Evolutionary conservation across 768 basidiomycete species (phyloP).

Genomic region (Termitomyces sp.): DNA sequence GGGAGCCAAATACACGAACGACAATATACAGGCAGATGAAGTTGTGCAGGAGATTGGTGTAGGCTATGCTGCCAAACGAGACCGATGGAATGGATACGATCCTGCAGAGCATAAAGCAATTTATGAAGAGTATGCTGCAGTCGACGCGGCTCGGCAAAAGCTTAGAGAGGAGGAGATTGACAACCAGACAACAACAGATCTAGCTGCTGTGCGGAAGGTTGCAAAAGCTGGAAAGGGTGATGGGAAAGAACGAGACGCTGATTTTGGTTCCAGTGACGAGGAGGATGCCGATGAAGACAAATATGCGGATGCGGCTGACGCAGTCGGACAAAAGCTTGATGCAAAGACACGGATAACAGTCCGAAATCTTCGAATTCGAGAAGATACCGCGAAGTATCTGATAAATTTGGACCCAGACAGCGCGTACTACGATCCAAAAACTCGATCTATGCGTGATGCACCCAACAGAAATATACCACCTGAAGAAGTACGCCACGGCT

Average conservation of each 20-base stretch:
- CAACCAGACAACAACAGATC: slow-evolving; percentile 89
- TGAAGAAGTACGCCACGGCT: slow-evolving; percentile 69
- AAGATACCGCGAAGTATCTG: slow-evolving; percentile 98
- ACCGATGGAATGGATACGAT: slow-evolving; percentile 99
- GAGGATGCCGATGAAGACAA: slow-evolving; percentile 97
- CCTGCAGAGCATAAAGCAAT: slow-evolving; percentile 79
- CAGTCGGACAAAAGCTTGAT: slow-evolving; percentile 96
- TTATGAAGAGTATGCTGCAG: slow-evolving; percentile 90
- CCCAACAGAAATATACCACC: slow-evolving; percentile 69
- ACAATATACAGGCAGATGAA: slow-evolving; percentile 89
- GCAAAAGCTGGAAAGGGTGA: slow-evolving; percentile 83
- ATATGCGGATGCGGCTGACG: slow-evolving; percentile 96
- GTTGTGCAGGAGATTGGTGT: slow-evolving; percentile 71
- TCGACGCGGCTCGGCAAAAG: slow-evolving; percentile 88
- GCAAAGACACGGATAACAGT: slow-evolving; percentile 98
- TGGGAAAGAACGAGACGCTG: slow-evolving; percentile 69
- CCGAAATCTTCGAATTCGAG: slow-evolving; percentile 95
- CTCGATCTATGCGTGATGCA: slow-evolving; percentile 98
- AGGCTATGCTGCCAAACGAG: slow-evolving; percentile 92
- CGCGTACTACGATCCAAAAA: slow-evolving; percentile 99
- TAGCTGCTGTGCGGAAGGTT: slow-evolving; percentile 90
- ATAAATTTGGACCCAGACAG: slow-evolving; percentile 93
- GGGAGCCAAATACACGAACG: slow-evolving; percentile 90
- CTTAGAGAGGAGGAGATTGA: slow-evolving; percentile 96
- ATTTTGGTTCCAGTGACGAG: slow-evolving; percentile 95